Conservation (phyloP, 768 basidiomycete species). For the Hysterangium stoloniferum region DNA sequence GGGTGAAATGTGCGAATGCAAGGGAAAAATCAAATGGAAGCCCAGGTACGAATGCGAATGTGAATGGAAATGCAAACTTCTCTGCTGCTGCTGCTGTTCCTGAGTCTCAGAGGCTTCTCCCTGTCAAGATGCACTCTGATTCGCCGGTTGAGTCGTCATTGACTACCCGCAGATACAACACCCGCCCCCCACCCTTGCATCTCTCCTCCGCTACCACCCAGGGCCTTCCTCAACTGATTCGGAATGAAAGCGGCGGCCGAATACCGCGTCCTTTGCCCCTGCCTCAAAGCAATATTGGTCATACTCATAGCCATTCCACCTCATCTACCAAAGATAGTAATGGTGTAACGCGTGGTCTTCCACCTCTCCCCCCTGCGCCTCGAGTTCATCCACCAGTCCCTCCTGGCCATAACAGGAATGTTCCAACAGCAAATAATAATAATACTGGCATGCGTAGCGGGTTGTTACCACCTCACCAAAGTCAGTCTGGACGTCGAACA, state of each 20-base stretch:
- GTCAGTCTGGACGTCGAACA: constrained; percentile 37
- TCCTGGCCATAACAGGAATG: constrained; percentile 27
- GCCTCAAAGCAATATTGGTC: constrained; percentile 23
- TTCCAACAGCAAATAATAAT: no score
- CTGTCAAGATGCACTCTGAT: not conserved
- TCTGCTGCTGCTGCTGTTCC: not conserved
- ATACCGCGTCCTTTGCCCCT: constrained; percentile 20
- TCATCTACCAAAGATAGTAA: constrained; percentile 19
- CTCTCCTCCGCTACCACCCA: constrained; percentile 46
- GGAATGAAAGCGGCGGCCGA: constrained; percentile 40
- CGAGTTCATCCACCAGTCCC: constrained; percentile 18
- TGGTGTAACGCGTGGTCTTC: constrained; percentile 42
- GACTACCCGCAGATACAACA: constrained; percentile 43
- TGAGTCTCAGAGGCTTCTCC: not conserved
- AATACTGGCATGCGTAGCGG: no score
- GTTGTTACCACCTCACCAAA: constrained; percentile 28
- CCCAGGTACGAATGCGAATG: no score
- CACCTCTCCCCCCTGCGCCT: constrained; percentile 39
- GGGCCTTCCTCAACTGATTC: constrained; percentile 67
- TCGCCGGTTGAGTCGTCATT: not conserved
- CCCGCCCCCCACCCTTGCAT: constrained; percentile 76
- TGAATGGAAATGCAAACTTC: not conserved
- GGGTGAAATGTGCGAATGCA: constrained; percentile 50
- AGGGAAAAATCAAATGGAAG: no score
- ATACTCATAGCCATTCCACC: constrained; percentile 19